Evolutionary conservation across 148 eudicot species (phyloP), one percentile per base, ranked within the genome.

Genomic region (Arbutus unedo): DNA sequence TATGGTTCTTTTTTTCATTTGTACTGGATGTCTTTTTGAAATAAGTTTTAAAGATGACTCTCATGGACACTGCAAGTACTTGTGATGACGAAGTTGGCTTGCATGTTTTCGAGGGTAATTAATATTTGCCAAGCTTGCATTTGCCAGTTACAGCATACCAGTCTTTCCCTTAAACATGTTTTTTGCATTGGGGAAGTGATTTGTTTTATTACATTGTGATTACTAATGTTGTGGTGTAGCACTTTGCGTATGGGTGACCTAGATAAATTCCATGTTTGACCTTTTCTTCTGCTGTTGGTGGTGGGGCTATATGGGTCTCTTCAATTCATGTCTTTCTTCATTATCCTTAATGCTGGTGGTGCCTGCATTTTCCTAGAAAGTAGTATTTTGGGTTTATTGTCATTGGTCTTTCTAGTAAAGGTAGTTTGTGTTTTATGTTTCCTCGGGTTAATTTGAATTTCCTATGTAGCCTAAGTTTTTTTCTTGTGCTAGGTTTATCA

Each of bases 21-120:
- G 10, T 50, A 6, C 51, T 31, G 8, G 74, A 70, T 70, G 76
- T 68, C 49, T 50, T 38, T 76, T 41, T 9, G 76, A 60, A 66
- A 44, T 14, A 68, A 51, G 82, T 80, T 80, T 31, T 68, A 23
- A 67, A n/a, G 73, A 45, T 62, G 81, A 23, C 47, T 67, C 23
- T 14, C 0, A 18, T 49, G 49, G 54, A 54, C 82, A 47, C 57
- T 49, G 53, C 45, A 47, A 79, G 60, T 62, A 21, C 38, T 51
- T 54, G 4, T 60, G n/a, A 57, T 43, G 19, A 13, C 1, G 10
- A 43, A 57, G 47, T 57, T 59, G 31, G 9, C 15, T 31, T 59
- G 5, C 41, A 59, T 78, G 38, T 19, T 57, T 78, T 43, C 31
- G 43, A 5, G 47, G 11, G 38, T 59, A 6, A 57, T 56, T 41